Evolutionary conservation across 495 filamentous ascomycete genomes (phyloP).

Genomic region (Penicillium maclennaniae): DNA sequence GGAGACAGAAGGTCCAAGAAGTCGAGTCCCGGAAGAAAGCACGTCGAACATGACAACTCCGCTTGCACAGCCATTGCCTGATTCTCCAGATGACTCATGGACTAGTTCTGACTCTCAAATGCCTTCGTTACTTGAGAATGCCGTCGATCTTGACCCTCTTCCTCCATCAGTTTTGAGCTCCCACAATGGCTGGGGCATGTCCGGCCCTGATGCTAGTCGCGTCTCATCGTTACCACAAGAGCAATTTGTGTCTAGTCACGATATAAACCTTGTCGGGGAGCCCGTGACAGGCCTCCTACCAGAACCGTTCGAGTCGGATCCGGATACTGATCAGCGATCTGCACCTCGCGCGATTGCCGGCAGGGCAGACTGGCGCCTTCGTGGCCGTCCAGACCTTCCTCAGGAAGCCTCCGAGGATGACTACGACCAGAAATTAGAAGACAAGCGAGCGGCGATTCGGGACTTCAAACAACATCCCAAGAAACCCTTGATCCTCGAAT

Average conservation of each 20-base stretch:
- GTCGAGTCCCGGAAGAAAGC: constrained; percentile 53
- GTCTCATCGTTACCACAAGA: constrained; percentile 20
- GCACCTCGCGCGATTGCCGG: constrained; percentile 45
- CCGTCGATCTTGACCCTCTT: constrained; percentile 38
- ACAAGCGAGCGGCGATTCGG: constrained; percentile 42
- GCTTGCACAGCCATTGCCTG: constrained; percentile 63
- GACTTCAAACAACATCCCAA: constrained; percentile 45
- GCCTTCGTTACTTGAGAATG: constrained; percentile 30
- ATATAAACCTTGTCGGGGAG: constrained; percentile 13
- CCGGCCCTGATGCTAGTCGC: constrained; percentile 22
- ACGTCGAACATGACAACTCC: constrained; percentile 78
- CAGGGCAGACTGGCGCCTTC: constrained; percentile 39
- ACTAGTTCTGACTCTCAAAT: constrained; percentile 29
- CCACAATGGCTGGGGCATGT: constrained; percentile 38
- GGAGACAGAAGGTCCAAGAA: constrained; percentile 33
- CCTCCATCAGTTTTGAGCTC: constrained; percentile 44
- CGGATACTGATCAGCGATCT: constrained; percentile 37
- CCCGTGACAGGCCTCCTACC: constrained; percentile 19
- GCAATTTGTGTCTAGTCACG: constrained; percentile 29
- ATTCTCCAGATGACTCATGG: constrained; percentile 37
- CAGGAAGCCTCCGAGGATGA: constrained; percentile 37
- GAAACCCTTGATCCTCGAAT: constrained; percentile 42
- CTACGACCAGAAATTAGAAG: constrained; percentile 41
- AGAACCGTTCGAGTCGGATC: constrained; percentile 19
- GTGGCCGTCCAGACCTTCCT: constrained; percentile 22